Evolutionary conservation across 164 flowering plant species (phyloP), one percentile per base, ranked within the genome.

Genomic region (Chimonanthus salicifolius): DNA sequence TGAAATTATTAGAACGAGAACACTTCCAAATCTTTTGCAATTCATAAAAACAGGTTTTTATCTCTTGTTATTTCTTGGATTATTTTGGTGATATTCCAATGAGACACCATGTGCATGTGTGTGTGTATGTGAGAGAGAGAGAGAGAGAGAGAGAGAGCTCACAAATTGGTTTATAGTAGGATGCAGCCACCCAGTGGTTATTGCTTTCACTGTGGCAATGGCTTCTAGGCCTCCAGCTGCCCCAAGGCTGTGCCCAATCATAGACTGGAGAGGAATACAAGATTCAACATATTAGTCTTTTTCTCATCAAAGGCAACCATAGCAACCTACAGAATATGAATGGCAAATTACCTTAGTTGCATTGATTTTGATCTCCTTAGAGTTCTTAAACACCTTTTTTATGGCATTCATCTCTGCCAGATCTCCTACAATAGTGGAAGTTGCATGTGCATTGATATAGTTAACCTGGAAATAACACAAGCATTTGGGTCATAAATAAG

Each of bases 181-280:
- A 88, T 92, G 97, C 83, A 92, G 75, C 98, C 98, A 94, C 72
- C 97, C 97, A 3, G 97, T 88, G 8, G 75, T 88, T 21, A 92
- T 89, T 73, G 96, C 94, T 75, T 94, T 94, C 64, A 94, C 78
- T 20, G 94, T 86, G 51, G 98, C 97, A 77, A 92, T 90, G 66
- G 98, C 98, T 86, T 94, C 98, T 81, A 94, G 71, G 15, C 98
- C 97, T 43, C 98, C 98, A 69, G 98, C 88, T 68, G 98, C 94
- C 74, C 98, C 98, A 64, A 94, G 95, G 78, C 94, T 88, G 76
- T 94, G 98, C 63, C 97, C 98, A 64, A 94, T 94, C 97, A 94
- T 87, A 62, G 97, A 94, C 98, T 94, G 90, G 60, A 78, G 67
- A 44, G 44, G 60, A 74, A 69, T 18, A 63, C 58, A 49, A 9